phyloP scores from a whole-genome alignment of 495 filamentous ascomycete species.

The Bathelium albidoporum region DNA sequence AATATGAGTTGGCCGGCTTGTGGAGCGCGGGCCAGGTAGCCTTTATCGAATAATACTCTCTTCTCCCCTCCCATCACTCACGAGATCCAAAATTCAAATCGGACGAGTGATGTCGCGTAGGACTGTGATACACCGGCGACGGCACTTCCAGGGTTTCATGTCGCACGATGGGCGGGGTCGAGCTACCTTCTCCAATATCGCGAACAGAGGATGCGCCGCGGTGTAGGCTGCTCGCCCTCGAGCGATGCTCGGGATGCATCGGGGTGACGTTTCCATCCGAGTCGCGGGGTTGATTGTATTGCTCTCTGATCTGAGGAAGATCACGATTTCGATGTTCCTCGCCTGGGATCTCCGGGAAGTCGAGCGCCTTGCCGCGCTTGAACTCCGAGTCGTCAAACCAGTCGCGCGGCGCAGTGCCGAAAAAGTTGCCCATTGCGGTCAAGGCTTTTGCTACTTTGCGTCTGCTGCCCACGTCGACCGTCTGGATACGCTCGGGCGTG shows the following conservation, averaged over 20 bases:
- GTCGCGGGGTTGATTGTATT: conserved; percentile 31
- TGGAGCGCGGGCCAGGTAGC: no score
- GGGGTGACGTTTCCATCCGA: conserved; percentile 12
- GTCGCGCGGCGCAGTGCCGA: conserved; percentile 34
- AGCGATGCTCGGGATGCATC: conserved; percentile 13
- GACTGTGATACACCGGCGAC: neutral
- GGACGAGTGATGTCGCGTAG: neutral
- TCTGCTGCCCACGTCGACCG: conserved; percentile 26
- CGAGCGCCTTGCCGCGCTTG: conserved; percentile 31
- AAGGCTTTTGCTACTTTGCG: conserved; percentile 34
- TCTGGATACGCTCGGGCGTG: conserved; percentile 13
- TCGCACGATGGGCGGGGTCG: neutral
- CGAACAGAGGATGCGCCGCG: neutral
- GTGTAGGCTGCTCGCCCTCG: conserved; percentile 22
- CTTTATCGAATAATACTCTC: no score
- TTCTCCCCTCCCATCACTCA: no score
- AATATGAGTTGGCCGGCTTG: no score
- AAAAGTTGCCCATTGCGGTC: conserved; percentile 22
- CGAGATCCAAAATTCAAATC: no score
- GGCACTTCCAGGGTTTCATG: conserved; percentile 8
- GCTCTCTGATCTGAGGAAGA: conserved; percentile 31
- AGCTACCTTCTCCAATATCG: neutral
- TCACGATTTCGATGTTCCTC: conserved; percentile 35
- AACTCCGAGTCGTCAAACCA: conserved; percentile 40
- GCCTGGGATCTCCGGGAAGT: conserved; percentile 43